Percentiles rank a stretch among this genome's conserved stretches.
Evolutionary conservation across 495 filamentous ascomycete genomes (phyloP).

Genomic region (Annulohypoxylon moriforme): DNA sequence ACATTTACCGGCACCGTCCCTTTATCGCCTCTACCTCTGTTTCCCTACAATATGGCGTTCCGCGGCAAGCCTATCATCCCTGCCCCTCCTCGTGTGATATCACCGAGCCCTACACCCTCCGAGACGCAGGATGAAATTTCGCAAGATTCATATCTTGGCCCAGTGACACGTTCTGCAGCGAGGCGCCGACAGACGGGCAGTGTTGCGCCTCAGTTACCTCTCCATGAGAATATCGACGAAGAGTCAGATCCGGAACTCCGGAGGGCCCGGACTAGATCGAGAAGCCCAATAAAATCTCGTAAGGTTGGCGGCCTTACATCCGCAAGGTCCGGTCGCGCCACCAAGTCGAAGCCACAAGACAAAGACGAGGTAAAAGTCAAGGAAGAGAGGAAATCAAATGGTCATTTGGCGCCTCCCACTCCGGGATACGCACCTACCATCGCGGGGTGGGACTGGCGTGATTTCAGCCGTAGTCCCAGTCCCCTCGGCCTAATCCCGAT

Average conservation of each 20-base stretch:
- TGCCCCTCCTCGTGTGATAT: constrained; percentile 75
- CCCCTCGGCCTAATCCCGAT: constrained; percentile 96
- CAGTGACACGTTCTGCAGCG: constrained; percentile 72
- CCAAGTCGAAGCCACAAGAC: constrained; percentile 41
- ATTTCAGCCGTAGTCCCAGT: constrained; percentile 86
- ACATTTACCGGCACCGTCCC: constrained; percentile 63
- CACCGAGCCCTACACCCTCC: constrained; percentile 74
- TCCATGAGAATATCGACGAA: constrained; percentile 54
- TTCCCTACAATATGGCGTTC: constrained; percentile 56
- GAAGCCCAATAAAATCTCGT: constrained; percentile 63
- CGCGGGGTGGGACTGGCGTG: constrained; percentile 74
- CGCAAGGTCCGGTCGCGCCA: constrained; percentile 35
- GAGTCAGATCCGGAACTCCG: constrained; percentile 57
- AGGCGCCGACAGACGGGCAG: constrained; percentile 57
- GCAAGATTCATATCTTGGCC: constrained; percentile 67
- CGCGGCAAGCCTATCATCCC: constrained; percentile 61
- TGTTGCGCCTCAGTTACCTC: constrained; percentile 46
- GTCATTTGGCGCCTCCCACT: constrained; percentile 74
- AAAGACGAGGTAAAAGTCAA: constrained; percentile 45
- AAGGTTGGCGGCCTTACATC: constrained; percentile 61
- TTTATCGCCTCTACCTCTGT: constrained; percentile 59
- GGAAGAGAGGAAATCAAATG: constrained; percentile 62
- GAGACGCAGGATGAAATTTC: constrained; percentile 57
- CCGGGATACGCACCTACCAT: constrained; percentile 49
- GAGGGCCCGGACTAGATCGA: constrained; percentile 61